A percentile compares a stretch with the other conserved stretches of the same genome.
phyloP scores from a whole-genome alignment of 352 stramenopile species.

The Phytophthora rubi region DNA sequence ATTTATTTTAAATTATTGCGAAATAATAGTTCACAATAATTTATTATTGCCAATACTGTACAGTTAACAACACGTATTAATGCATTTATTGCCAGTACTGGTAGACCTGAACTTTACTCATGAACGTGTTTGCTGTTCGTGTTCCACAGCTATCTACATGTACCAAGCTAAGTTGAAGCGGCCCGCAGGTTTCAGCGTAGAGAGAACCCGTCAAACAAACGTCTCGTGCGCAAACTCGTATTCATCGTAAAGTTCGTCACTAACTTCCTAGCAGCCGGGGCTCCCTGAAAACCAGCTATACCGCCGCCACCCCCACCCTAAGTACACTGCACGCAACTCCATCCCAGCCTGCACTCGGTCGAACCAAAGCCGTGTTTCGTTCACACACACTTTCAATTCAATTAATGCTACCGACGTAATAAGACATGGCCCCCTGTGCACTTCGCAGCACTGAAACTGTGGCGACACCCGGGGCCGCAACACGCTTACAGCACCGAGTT shows the following conservation, averaged over 20 bases:
- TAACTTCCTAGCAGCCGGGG: not conserved
- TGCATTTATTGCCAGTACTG: too few species aligned
- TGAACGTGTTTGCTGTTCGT: not conserved
- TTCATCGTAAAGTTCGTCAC: not conserved
- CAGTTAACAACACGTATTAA: too few species aligned
- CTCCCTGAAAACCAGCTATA: not conserved
- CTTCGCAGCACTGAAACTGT: not conserved
- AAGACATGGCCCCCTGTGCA: constrained; percentile 33
- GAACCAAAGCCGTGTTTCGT: constrained; percentile 34
- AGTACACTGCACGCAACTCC: not conserved
- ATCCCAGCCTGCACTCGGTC: not conserved
- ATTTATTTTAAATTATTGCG: too few species aligned
- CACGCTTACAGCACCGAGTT: constrained; percentile 71
- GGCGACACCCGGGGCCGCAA: constrained; percentile 4
- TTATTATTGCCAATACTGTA: too few species aligned
- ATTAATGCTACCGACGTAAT: constrained; percentile 49
- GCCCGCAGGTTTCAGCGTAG: not conserved
- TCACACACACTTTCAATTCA: constrained; percentile 47
- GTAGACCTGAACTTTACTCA: too few species aligned
- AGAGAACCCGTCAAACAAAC: not conserved
- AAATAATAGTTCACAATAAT: too few species aligned
- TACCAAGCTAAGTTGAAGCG: not conserved
- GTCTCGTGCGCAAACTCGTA: not conserved
- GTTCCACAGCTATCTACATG: not conserved
- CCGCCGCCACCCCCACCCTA: constrained; percentile 10